Percentiles rank a stretch among this genome's conserved stretches.
Conservation (phyloP, 768 basidiomycete species). For the Dictyophora rubrovolvata region DNA sequence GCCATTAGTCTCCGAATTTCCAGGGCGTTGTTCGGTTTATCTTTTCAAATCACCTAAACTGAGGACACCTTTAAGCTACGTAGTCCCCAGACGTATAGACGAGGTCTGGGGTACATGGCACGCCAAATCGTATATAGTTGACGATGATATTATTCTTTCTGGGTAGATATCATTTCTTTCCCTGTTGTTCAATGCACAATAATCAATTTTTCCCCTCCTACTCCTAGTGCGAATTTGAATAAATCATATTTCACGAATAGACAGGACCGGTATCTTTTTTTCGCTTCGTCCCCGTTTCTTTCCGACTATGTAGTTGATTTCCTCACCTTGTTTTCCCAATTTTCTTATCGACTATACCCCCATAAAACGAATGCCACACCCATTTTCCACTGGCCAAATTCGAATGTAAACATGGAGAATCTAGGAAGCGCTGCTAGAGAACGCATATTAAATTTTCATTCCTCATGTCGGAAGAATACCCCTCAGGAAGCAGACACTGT, state of each 20-base stretch:
- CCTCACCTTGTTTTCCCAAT: conserved; percentile 51
- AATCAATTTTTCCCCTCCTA: not conserved
- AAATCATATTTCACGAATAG: conserved; percentile 89
- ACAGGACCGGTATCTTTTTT: conserved; percentile 87
- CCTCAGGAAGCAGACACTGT: conserved; percentile 32
- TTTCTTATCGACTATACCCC: conserved; percentile 52
- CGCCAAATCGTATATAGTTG: conserved; percentile 88
- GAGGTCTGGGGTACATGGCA: conserved; percentile 99
- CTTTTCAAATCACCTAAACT: conserved; percentile 86
- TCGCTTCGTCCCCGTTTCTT: conserved; percentile 47
- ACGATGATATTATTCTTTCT: conserved; percentile 85
- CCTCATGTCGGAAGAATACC: conserved; percentile 17
- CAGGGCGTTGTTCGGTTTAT: conserved; percentile 60
- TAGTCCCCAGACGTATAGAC: conserved; percentile 89
- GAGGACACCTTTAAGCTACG: conserved; percentile 54
- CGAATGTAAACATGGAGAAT: conserved; percentile 53
- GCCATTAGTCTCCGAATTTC: conserved; percentile 65
- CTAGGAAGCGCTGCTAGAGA: conserved; percentile 51
- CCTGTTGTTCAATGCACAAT: not conserved
- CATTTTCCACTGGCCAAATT: conserved; percentile 56
- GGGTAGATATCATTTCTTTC: conserved; percentile 51
- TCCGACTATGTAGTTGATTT: conserved; percentile 82
- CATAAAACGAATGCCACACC: conserved; percentile 31
- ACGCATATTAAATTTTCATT: conserved; percentile 53
- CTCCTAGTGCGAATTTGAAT: conserved; percentile 81